phyloP scores from a whole-genome alignment of 768 basidiomycete genomes.

The Hirschioporus abietinus region DNA sequence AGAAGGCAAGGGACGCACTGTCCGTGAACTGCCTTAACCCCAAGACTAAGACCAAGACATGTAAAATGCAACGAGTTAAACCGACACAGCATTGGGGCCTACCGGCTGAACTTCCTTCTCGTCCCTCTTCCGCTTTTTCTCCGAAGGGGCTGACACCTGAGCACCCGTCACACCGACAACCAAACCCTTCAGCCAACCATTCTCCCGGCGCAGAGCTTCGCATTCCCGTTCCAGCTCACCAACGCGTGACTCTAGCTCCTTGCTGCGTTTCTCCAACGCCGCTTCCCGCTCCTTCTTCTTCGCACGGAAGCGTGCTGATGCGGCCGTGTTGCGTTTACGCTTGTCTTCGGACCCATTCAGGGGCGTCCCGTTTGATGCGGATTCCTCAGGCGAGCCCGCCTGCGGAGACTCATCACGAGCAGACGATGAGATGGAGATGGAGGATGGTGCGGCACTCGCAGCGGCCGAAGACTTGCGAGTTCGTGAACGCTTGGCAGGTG shows the following conservation, averaged over 20 bases:
- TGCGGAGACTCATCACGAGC: background rate
- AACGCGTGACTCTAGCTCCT: constrained; percentile 78
- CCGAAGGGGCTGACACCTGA: constrained; percentile 26
- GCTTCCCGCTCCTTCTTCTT: constrained; percentile 97
- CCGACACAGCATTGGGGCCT: too few species aligned
- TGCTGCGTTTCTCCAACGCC: constrained; percentile 78
- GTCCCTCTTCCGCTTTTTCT: constrained; percentile 3
- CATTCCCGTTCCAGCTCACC: constrained; percentile 86
- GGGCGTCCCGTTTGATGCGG: constrained; percentile 18
- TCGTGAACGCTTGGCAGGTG: constrained; percentile 17
- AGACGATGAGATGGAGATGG: constrained; percentile 10
- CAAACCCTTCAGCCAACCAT: constrained; percentile 87
- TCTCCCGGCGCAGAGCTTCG: constrained; percentile 81
- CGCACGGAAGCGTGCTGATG: constrained; percentile 86
- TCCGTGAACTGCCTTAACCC: background rate
- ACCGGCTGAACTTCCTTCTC: background rate
- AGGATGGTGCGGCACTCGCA: constrained; percentile 20
- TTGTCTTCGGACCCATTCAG: constrained; percentile 76
- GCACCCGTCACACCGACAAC: constrained; percentile 85
- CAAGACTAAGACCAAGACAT: background rate
- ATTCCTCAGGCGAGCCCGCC: constrained; percentile 8
- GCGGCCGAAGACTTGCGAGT: constrained; percentile 42
- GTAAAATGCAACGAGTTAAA: background rate
- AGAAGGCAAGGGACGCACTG: background rate
- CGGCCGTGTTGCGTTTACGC: constrained; percentile 88